Conservation (phyloP, 2,329 filamentous ascomycete species). For the Byssoonygena ceratinophila region DNA sequence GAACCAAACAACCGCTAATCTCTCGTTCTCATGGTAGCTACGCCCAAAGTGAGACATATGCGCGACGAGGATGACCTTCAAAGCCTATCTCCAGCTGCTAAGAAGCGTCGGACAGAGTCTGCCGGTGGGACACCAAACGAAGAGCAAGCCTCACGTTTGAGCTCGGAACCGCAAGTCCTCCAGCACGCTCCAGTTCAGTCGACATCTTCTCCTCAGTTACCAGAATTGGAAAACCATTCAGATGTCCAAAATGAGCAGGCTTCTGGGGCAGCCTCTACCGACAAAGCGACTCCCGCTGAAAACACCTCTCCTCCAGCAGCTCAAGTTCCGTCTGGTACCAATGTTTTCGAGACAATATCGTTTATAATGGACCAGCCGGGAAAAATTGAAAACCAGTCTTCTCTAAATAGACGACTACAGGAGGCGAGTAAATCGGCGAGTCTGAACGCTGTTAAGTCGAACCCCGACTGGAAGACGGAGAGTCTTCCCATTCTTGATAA, state of each 20-base stretch:
- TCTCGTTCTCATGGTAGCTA: conserved; percentile 13
- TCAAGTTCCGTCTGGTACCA: conserved; percentile 13
- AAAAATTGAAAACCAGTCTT: conserved; percentile 32
- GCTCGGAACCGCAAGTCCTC: conserved; percentile 12
- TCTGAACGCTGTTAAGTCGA: conserved; percentile 34
- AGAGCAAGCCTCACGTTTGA: not conserved
- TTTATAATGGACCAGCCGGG: conserved; percentile 38
- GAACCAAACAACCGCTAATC: too few relatives aligned
- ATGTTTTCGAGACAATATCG: conserved; percentile 33
- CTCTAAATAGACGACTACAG: conserved; percentile 27
- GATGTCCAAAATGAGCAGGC: not conserved
- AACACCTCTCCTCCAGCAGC: not conserved
- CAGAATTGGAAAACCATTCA: conserved; percentile 19
- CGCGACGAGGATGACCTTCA: conserved; percentile 26
- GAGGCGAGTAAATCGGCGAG: conserved; percentile 25
- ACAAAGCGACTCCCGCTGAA: not conserved
- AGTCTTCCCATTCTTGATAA: conserved; percentile 53
- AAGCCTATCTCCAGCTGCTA: conserved; percentile 27
- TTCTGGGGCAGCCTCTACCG: not conserved
- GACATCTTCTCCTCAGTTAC: not conserved
- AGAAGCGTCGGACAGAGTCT: conserved; percentile 33
- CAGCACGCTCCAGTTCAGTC: conserved; percentile 1
- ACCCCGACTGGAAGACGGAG: conserved; percentile 44
- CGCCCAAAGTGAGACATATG: conserved; percentile 23
- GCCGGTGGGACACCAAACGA: conserved; percentile 14